Conservation (phyloP, 1,284 basidiomycete genomes). For the Ceratobasidium papillatum region DNA sequence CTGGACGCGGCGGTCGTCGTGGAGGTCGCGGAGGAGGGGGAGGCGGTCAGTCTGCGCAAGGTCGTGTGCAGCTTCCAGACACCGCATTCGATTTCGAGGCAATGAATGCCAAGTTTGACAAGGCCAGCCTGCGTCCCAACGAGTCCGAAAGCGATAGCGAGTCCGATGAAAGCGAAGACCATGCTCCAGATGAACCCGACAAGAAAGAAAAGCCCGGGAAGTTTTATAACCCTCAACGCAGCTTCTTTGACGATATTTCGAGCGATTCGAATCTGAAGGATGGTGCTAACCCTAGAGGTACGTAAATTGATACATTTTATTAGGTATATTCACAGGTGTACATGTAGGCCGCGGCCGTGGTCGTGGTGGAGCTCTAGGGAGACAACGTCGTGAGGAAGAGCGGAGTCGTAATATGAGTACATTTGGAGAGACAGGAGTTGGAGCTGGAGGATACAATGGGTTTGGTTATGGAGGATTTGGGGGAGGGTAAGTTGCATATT, state of each 20-base stretch:
- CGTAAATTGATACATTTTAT: not conserved
- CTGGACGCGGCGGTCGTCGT: slow-evolving; percentile 51
- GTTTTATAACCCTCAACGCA: slow-evolving; percentile 77
- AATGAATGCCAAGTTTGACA: slow-evolving; percentile 79
- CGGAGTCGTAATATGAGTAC: slow-evolving; percentile 80
- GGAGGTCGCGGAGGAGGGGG: slow-evolving; percentile 48
- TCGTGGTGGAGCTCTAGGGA: slow-evolving; percentile 51
- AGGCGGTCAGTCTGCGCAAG: slow-evolving; percentile 44
- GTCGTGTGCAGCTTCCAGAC: slow-evolving; percentile 58
- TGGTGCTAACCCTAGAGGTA: slow-evolving; percentile 39
- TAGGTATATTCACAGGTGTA: slow-evolving; percentile 46
- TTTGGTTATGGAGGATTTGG: slow-evolving; percentile 30
- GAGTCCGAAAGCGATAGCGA: slow-evolving; percentile 44
- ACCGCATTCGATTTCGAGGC: slow-evolving; percentile 80
- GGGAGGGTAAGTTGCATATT: not conserved
- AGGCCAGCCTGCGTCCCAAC: slow-evolving; percentile 60
- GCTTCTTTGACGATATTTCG: slow-evolving; percentile 77
- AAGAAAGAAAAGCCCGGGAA: slow-evolving; percentile 48
- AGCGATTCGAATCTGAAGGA: slow-evolving; percentile 43
- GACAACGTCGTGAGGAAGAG: slow-evolving; percentile 78
- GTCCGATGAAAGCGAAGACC: slow-evolving; percentile 42
- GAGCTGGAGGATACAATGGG: slow-evolving; percentile 9
- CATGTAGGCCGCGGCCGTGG: slow-evolving; percentile 54
- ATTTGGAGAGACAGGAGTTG: slow-evolving; percentile 80
- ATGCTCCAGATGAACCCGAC: slow-evolving; percentile 32